phyloP scores from a whole-genome alignment of 202 grass and related monocot species.

The Brachypodium distachyon region DNA sequence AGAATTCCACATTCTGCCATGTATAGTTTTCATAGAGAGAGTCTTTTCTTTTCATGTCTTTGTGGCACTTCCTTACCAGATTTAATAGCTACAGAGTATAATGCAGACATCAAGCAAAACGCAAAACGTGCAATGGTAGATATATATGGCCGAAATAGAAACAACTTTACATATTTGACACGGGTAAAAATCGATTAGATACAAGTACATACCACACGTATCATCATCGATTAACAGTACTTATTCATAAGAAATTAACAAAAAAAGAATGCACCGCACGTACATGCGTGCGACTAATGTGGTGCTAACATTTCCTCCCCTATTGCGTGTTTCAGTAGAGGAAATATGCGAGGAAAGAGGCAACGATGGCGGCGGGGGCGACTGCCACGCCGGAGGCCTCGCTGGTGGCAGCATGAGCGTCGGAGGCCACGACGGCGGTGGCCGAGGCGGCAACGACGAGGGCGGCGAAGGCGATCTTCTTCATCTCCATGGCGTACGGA shows the following conservation, averaged over 20 bases:
- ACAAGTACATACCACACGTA: background rate
- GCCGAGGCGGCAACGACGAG: background rate
- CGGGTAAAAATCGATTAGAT: background rate
- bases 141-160: background rate
- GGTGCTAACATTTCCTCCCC: background rate
- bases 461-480: slow-evolving; percentile 9
- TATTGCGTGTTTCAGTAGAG: background rate
- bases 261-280: background rate
- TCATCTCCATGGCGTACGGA: background rate
- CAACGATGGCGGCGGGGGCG: background rate
- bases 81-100: no score
- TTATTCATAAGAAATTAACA: background rate
- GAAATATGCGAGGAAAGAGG: background rate
- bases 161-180: background rate
- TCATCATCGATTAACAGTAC: background rate
- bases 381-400: background rate
- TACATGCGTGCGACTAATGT: background rate
- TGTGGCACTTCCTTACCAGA: no score
- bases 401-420: background rate
- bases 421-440: background rate
- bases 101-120: background rate
- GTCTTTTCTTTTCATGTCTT: no score
- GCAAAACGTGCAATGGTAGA: background rate
- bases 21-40: no score
- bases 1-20: no score